Percentiles rank a stretch among this genome's conserved stretches.
phyloP scores from a whole-genome alignment of 768 basidiomycete species.

The Arthromyces matolae region DNA sequence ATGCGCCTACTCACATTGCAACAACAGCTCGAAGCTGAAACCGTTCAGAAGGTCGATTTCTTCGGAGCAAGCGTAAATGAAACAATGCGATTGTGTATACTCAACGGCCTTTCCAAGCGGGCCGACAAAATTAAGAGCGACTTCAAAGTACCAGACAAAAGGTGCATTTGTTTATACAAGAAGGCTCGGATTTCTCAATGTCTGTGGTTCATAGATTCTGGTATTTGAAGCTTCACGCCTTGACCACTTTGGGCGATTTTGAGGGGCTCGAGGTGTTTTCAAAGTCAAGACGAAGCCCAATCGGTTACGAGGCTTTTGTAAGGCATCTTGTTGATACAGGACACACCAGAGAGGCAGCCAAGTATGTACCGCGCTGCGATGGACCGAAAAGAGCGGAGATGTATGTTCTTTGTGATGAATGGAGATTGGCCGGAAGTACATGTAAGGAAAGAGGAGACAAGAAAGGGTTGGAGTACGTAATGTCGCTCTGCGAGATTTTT shows the following conservation, averaged over 20 bases:
- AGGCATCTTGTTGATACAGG: slow-evolving; percentile 73
- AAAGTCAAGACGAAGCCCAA: slow-evolving; percentile 85
- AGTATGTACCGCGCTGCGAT: slow-evolving; percentile 84
- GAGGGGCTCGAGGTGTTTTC: slow-evolving; percentile 84
- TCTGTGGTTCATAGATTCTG: too few species aligned
- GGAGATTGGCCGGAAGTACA: slow-evolving; percentile 82
- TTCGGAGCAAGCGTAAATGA: slow-evolving; percentile 85
- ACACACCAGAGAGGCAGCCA: slow-evolving; percentile 67
- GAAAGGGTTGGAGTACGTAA: slow-evolving; percentile 75
- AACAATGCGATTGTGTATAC: slow-evolving; percentile 74
- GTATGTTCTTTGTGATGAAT: slow-evolving; percentile 88
- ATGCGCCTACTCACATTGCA: slow-evolving; percentile 73
- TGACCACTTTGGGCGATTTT: slow-evolving; percentile 80
- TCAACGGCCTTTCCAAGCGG: slow-evolving; percentile 77
- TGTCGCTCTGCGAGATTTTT: background rate
- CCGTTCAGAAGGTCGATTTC: slow-evolving; percentile 72
- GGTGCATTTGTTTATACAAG: too few species aligned
- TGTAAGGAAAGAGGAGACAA: slow-evolving; percentile 90
- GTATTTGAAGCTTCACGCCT: slow-evolving; percentile 84
- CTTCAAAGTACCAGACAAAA: slow-evolving; percentile 93
- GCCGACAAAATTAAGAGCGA: slow-evolving; percentile 88
- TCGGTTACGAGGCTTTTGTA: slow-evolving; percentile 93
- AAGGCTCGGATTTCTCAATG: too few species aligned
- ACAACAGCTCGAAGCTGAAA: slow-evolving; percentile 84
- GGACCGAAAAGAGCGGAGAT: slow-evolving; percentile 77